phyloP scores from a whole-genome alignment of 2,329 filamentous ascomycete genomes.

The Exophiala alcalophila region DNA sequence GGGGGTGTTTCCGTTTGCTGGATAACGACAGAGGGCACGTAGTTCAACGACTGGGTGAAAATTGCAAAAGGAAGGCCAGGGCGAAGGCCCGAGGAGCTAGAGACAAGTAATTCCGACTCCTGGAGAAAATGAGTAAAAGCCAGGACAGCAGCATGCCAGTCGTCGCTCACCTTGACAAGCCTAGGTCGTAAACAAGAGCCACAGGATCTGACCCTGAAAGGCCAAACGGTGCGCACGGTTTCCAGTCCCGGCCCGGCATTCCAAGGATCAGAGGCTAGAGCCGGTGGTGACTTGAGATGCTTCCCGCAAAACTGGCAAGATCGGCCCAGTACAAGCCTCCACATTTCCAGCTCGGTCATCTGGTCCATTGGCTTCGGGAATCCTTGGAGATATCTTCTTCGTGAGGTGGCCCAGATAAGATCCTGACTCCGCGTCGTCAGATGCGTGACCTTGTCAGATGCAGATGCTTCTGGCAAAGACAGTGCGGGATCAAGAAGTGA shows the following conservation, averaged over 20 bases:
- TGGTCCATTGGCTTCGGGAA: constrained; percentile 67
- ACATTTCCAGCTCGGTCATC: constrained; percentile 72
- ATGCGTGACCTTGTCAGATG: constrained; percentile 32
- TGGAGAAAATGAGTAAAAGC: constrained; percentile 40
- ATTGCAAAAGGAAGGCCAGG: constrained; percentile 69
- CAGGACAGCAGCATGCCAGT: background rate
- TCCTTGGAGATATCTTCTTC: constrained; percentile 61
- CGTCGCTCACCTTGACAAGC: constrained; percentile 61
- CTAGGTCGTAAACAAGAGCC: constrained; percentile 60
- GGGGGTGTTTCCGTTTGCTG: constrained; percentile 49
- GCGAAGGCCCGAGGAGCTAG: constrained; percentile 60
- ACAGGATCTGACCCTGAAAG: constrained; percentile 66
- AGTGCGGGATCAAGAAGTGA: constrained; percentile 54
- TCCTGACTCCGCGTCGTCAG: constrained; percentile 54
- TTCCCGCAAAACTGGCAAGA: constrained; percentile 67
- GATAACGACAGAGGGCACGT: constrained; percentile 57
- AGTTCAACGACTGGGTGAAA: constrained; percentile 59
- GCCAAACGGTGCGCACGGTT: constrained; percentile 65
- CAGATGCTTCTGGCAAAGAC: constrained; percentile 34
- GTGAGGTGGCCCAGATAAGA: constrained; percentile 67
- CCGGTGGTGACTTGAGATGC: constrained; percentile 17
- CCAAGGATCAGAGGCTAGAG: constrained; percentile 42
- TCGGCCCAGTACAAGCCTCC: constrained; percentile 62
- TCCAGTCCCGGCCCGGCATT: constrained; percentile 61
- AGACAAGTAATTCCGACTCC: constrained; percentile 69